Conservation (phyloP, 2,329 filamentous ascomycete genomes). For the Diaporthe vexans region DNA sequence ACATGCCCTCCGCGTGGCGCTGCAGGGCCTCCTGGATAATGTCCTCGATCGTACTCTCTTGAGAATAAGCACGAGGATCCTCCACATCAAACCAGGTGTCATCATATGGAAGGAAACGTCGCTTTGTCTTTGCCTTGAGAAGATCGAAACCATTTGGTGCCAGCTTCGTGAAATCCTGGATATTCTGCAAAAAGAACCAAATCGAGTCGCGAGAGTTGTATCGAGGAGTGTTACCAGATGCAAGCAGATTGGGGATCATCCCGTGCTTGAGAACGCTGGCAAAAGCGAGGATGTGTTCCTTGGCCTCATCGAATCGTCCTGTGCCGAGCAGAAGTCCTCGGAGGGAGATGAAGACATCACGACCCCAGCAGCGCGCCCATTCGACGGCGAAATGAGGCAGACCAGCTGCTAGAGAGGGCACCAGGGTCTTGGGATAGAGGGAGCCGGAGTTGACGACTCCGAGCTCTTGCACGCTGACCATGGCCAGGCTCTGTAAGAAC, state of each 20-base stretch:
- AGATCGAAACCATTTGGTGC: slow-evolving; percentile 82
- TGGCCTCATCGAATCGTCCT: slow-evolving; percentile 88
- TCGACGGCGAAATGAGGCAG: slow-evolving; percentile 93
- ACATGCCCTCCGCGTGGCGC: slow-evolving; percentile 89
- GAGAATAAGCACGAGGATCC: slow-evolving; percentile 88
- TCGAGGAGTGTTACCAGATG: slow-evolving; percentile 85
- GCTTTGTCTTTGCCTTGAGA: slow-evolving; percentile 81
- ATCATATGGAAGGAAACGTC: slow-evolving; percentile 94
- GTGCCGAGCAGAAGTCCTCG: slow-evolving; percentile 93
- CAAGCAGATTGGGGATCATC: slow-evolving; percentile 95
- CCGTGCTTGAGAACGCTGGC: slow-evolving; percentile 97
- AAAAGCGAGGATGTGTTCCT: slow-evolving; percentile 94
- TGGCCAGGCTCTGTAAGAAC: slow-evolving; percentile 88
- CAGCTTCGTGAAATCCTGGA: slow-evolving; percentile 91
- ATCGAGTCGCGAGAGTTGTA: slow-evolving; percentile 98
- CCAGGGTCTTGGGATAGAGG: slow-evolving; percentile 85
- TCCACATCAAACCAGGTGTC: slow-evolving; percentile 92
- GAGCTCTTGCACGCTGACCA: slow-evolving; percentile 93
- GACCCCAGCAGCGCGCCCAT: slow-evolving; percentile 97
- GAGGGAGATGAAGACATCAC: slow-evolving; percentile 96
- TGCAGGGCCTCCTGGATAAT: slow-evolving; percentile 95
- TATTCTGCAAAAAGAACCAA: slow-evolving; percentile 97
- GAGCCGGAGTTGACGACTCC: slow-evolving; percentile 92
- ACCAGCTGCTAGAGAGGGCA: slow-evolving; percentile 91
- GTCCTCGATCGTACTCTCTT: slow-evolving; percentile 86